Conservation (phyloP, 2,329 filamentous ascomycete species). For the Ceratocystis papillata region DNA sequence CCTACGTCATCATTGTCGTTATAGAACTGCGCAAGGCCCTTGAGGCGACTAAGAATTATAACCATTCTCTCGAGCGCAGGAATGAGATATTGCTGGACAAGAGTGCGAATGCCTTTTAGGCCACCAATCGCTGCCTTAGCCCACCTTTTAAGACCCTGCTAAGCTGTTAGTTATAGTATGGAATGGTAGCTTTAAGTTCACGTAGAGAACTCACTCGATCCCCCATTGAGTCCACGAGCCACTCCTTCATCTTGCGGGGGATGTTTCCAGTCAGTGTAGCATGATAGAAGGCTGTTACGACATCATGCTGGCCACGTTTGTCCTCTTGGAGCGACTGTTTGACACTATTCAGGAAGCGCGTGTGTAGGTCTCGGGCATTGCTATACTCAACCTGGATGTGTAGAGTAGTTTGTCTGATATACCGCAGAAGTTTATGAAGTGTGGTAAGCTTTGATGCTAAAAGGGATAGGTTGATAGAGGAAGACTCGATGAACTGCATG, state of each 20-base stretch:
- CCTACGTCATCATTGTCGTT: constrained; percentile 55
- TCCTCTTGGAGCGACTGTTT: constrained; percentile 60
- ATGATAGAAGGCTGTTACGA: constrained; percentile 72
- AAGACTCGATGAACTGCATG: constrained; percentile 68
- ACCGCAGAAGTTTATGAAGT: constrained; percentile 74
- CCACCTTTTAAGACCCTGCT: constrained; percentile 83
- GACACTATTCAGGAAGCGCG: constrained; percentile 50
- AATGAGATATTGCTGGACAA: constrained; percentile 79
- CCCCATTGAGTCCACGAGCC: constrained; percentile 72
- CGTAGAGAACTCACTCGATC: constrained; percentile 52
- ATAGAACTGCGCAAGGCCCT: constrained; percentile 73
- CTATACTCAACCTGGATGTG: constrained; percentile 78
- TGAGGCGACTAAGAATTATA: constrained; percentile 70
- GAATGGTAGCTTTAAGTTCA: background rate
- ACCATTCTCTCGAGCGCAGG: constrained; percentile 75
- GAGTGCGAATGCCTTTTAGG: constrained; percentile 62
- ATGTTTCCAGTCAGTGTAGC: constrained; percentile 75
- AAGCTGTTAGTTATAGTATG: background rate
- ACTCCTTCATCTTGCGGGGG: constrained; percentile 65
- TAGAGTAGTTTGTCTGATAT: constrained; percentile 67
- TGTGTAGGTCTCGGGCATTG: constrained; percentile 66
- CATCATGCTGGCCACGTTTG: constrained; percentile 48
- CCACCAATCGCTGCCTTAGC: constrained; percentile 74
- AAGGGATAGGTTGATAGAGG: constrained; percentile 69
- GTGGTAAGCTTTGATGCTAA: constrained; percentile 79